Conservation (phyloP, 2,329 filamentous ascomycete genomes). For the Colletotrichum incanum region DNA sequence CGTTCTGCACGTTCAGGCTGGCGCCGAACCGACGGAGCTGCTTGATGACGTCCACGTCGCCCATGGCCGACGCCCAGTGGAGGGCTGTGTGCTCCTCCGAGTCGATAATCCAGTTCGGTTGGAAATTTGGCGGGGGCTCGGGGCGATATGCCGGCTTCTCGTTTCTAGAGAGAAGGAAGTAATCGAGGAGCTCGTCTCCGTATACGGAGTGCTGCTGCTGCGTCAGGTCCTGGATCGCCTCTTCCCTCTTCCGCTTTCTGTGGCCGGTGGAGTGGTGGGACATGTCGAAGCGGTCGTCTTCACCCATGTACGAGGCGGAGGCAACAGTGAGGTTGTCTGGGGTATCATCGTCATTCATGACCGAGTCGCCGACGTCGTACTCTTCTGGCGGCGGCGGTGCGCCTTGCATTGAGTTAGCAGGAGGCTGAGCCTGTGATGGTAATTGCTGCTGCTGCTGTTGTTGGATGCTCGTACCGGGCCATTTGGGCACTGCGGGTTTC, state of each 20-base stretch:
- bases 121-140: conserved; percentile 87
- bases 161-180: conserved; percentile 90
- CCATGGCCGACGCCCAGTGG: conserved; percentile 98
- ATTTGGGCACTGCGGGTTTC: conserved; percentile 76
- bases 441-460: conserved; percentile 20
- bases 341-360: conserved; percentile 83
- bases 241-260: conserved; percentile 84
- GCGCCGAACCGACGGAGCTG: conserved; percentile 88
- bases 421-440: conserved; percentile 32
- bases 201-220: conserved; percentile 93
- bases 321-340: conserved; percentile 87
- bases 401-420: conserved; percentile 47
- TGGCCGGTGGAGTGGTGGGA: conserved; percentile 74
- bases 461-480: conserved; percentile 58
- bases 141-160: conserved; percentile 81
- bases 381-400: conserved; percentile 64
- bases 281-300: conserved; percentile 83
- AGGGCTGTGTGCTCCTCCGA: conserved; percentile 92
- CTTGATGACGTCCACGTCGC: conserved; percentile 91
- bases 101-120: conserved; percentile 94
- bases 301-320: conserved; percentile 87
- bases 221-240: conserved; percentile 72
- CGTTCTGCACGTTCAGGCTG: conserved; percentile 78
- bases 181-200: conserved; percentile 93
- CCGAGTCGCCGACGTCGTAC: conserved; percentile 74